Evolutionary conservation across 169 alveolate genomes (phyloP), one percentile per base, ranked within the genome.

Genomic region (Cystoisospora suis): DNA sequence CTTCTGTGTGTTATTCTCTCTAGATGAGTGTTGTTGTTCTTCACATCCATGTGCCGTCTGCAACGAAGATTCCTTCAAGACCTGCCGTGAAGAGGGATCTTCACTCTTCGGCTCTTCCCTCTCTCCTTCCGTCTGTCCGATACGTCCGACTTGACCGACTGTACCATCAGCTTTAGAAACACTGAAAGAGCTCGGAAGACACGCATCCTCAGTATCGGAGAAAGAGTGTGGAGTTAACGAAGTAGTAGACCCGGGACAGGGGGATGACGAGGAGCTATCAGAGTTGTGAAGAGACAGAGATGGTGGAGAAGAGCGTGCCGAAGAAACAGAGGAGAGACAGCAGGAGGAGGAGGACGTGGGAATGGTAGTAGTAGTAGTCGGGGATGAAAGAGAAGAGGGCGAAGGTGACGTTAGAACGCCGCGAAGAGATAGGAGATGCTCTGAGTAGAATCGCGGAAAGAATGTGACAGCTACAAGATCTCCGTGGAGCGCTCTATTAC

Each of bases 401-500:
- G 77, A 7, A 65, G 77, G 29, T 29, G 29, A 7, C 20, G 29
- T 15, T 6, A 38, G 9, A 65, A 38, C 38, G 29, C 38, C 77
- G 34, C 38, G 29, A 65, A 47, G 23, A 32, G 81, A 32, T 5
- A 34, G 42, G 38, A 29, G 42, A 12, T 56, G 83, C 83, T 38
- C 53, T 9, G 83, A 6, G 83, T 72, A 72, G 83, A 72, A 72
- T 46, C 46, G 56, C 38, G 83, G 83, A 36, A 69, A 44, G 32
- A 87, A 87, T 0, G 87, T 72, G 7, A 80, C 91, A 1, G 79
- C 59, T 27, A 87, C 91, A 34, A 3, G 0, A 69, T 87, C 91
- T 20, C 87, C 91, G 58, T 87, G 86, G 34, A 87, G 46, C n/a
- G 91, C 86, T 46, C 91, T 49, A 42, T 87, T 87, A 20, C 91